phyloP scores from a whole-genome alignment of 2,329 filamentous ascomycete genomes.

The Lasiodiplodia sp. region DNA sequence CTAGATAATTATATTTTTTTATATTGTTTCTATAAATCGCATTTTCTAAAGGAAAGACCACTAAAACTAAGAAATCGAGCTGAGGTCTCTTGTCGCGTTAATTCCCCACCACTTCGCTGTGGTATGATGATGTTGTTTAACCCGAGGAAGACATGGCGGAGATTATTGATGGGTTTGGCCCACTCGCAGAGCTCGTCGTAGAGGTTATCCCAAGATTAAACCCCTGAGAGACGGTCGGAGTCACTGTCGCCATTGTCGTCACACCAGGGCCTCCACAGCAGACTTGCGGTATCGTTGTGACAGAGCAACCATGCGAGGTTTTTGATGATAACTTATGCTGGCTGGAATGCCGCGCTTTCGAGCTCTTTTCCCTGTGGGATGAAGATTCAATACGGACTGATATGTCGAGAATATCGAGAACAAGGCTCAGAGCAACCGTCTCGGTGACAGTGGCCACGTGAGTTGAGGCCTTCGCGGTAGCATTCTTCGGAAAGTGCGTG shows the following conservation, averaged over 20 bases:
- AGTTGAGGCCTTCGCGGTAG: not conserved
- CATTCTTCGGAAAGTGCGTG: not conserved
- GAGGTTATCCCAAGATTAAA: not conserved
- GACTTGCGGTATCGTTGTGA: not conserved
- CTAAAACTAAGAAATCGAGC: not conserved
- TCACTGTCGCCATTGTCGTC: constrained; percentile 7
- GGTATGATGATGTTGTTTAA: not conserved
- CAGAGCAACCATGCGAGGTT: not conserved
- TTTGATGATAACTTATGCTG: not conserved
- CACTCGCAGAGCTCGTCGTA: not conserved
- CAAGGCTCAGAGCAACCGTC: constrained; percentile 26
- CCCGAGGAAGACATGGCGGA: constrained; percentile 15
- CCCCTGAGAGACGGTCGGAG: constrained; percentile 7
- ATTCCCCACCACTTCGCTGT: not conserved
- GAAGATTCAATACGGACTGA: constrained; percentile 11
- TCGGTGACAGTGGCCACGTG: constrained; percentile 19
- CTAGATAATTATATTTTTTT: too few relatives aligned
- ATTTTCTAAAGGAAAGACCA: not conserved
- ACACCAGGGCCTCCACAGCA: not conserved
- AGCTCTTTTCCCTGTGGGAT: not conserved
- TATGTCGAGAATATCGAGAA: constrained; percentile 27
- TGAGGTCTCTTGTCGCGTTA: not conserved
- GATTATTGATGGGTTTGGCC: not conserved
- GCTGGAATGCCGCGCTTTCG: not conserved
- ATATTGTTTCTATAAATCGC: too few relatives aligned